phyloP scores from a whole-genome alignment of 768 basidiomycete genomes.

The Steccherinum ochraceum region DNA sequence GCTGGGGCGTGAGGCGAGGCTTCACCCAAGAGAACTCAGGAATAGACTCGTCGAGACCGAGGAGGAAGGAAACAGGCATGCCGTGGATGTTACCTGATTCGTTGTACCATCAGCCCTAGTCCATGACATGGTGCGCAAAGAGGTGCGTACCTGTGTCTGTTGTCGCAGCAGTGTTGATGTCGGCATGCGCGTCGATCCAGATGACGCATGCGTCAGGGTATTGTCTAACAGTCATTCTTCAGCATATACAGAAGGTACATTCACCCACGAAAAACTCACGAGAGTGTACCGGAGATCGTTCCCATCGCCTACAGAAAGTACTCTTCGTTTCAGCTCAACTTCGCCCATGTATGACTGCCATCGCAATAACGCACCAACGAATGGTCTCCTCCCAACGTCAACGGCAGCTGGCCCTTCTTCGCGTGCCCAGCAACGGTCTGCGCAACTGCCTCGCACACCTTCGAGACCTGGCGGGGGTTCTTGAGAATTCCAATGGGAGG shows the following conservation, averaged over 20 bases:
- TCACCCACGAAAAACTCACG: constrained; percentile 33
- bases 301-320: constrained; percentile 64
- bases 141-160: constrained; percentile 58
- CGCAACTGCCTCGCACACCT: constrained; percentile 77
- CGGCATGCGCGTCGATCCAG: constrained; percentile 97
- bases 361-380: constrained; percentile 69
- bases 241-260: constrained; percentile 1
- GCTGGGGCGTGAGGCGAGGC: constrained; percentile 59
- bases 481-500: constrained; percentile 85
- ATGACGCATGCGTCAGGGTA: constrained; percentile 82
- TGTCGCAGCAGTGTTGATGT: constrained; percentile 86
- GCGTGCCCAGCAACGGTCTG: constrained; percentile 68
- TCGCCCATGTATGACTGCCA: not conserved
- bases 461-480: constrained; percentile 83
- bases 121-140: not conserved
- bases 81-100: constrained; percentile 90
- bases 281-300: constrained; percentile 85
- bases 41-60: constrained; percentile 37
- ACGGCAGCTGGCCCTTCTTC: constrained; percentile 71
- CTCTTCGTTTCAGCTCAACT: constrained; percentile 13
- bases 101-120: not conserved
- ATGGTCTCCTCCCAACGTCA: constrained; percentile 96
- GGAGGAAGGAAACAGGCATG: constrained; percentile 94
- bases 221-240: constrained; percentile 32
- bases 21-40: constrained; percentile 54